Evolutionary conservation across 768 basidiomycete species (phyloP).

Genomic region (Serendipita indica): DNA sequence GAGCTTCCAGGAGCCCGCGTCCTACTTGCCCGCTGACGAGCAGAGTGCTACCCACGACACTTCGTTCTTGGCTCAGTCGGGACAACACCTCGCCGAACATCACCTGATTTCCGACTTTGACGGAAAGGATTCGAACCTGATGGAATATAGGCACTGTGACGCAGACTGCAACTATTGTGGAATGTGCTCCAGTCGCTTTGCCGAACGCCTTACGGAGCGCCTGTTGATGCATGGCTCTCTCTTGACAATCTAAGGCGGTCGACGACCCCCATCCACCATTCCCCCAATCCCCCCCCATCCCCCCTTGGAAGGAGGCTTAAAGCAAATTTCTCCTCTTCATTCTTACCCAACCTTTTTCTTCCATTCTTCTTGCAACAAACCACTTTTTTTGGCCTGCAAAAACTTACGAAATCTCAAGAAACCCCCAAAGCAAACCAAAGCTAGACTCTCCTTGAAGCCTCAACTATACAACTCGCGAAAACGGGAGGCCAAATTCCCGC

Average conservation of each 20-base stretch:
- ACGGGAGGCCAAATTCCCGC: neutral
- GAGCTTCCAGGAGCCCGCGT: too few species aligned
- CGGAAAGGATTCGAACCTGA: slow-evolving; percentile 4
- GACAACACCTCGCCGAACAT: neutral
- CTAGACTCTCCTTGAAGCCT: neutral
- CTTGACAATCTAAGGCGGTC: neutral
- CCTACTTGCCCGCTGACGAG: neutral
- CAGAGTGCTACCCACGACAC: neutral
- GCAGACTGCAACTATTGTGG: neutral
- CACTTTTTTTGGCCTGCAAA: neutral
- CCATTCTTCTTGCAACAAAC: neutral
- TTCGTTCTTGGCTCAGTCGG: neutral
- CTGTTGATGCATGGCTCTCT: slow-evolving; percentile 9
- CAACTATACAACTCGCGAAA: neutral
- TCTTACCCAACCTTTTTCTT: neutral
- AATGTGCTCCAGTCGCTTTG: slow-evolving; percentile 7
- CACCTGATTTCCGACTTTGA: neutral
- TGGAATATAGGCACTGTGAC: slow-evolving; percentile 6
- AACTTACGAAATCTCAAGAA: slow-evolving; percentile 1
- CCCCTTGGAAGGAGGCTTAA: neutral
- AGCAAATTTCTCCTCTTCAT: neutral
- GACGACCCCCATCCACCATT: neutral
- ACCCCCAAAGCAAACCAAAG: neutral
- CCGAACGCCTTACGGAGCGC: slow-evolving; percentile 8
- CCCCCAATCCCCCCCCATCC: neutral